Evolutionary conservation across 495 filamentous ascomycete genomes (phyloP), one percentile per base, ranked within the genome.

Genomic region (Xylaria cubensis): DNA sequence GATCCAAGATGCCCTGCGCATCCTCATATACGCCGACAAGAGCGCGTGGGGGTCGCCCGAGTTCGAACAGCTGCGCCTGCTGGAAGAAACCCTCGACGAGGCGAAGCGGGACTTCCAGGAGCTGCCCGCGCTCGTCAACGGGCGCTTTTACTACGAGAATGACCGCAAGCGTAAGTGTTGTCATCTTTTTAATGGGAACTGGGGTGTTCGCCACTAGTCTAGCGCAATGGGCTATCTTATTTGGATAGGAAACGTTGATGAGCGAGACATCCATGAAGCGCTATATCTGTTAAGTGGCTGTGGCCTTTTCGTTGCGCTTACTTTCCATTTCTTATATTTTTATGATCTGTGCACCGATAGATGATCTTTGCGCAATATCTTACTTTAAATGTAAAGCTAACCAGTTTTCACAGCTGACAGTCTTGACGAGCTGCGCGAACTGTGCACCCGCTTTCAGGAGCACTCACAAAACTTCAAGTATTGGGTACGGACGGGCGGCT

Each of bases 71-170:
- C 74, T 80, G 21, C 83, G 83, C 34, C 78, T 80, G 53, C 76
- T 86, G 0, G 84, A 86, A 69, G 80, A 82, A 42, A 80, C 81
- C 9, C 82, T 86, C 63, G 85, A 85, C 72, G 85, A 86, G 53
- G 85, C 85, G 51, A 84, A 83, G 74, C 82, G 83, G 77, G 85
- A 86, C 76, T 86, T 85, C 64, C 85, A 86, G 74, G 84, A 85
- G 74, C 79, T 86, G 69, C 80, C 80, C 3, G 75, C 74, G 36
- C 74, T 86, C 26, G 82, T 86, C 24, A 82, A 84, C 58, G 85
- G 85, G 17, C 78, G 82, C 67, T 77, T 80, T 39, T 85, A 86
- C 74, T 86, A 86, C 68, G 80, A 86, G 74, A 81, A 84, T 34
- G 85, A 86, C 74, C 78, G 84, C 58, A 84, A 79, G 50, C 61